Percentiles rank a stretch among this genome's conserved stretches.
These are phyloP conservation scores for Teunomyces gatunensis DNA, from an alignment of 805 yeast species.

Conservation along the genomic window DNA sequence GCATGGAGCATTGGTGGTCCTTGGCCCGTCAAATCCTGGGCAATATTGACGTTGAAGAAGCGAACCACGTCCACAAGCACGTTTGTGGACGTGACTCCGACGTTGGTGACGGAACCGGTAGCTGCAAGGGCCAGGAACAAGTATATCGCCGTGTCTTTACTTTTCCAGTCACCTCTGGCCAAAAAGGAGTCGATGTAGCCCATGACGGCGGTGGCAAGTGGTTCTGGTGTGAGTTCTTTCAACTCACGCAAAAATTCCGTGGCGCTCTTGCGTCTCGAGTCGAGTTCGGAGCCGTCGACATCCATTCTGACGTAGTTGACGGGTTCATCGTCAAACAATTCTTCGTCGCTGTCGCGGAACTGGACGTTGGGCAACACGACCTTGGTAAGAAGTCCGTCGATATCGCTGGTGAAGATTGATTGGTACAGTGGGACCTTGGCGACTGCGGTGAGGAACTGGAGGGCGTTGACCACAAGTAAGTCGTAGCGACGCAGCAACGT, in stretches of 20 bases:
- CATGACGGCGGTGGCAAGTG: constrained; percentile 74
- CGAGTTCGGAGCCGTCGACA: constrained; percentile 91
- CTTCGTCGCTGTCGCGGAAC: constrained; percentile 85
- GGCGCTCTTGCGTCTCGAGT: constrained; percentile 89
- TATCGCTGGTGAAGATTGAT: constrained; percentile 50
- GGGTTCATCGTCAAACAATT: constrained; percentile 95
- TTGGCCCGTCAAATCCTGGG: constrained; percentile 67
- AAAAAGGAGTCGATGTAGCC: constrained; percentile 68
- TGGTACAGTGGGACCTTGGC: constrained; percentile 67
- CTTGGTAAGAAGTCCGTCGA: constrained; percentile 75
- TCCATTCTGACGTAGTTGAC: constrained; percentile 89
- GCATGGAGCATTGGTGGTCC: constrained; percentile 79
- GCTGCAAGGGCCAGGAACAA: constrained; percentile 87
- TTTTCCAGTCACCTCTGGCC: constrained; percentile 57
- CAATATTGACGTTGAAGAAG: constrained; percentile 78
- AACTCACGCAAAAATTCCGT: constrained; percentile 87
- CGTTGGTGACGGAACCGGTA: constrained; percentile 80
- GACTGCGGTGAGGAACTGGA: constrained; percentile 79
- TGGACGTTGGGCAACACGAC: constrained; percentile 86
- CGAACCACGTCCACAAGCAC: constrained; percentile 79
- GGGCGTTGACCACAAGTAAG: constrained; percentile 73
- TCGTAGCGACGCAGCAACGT: constrained; percentile 79
- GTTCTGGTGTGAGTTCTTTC: constrained; percentile 70
- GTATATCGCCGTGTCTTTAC: constrained; percentile 83
- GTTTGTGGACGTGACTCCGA: constrained; percentile 87